Percentiles rank a stretch among this genome's conserved stretches.
Evolutionary conservation across 2,329 filamentous ascomycete genomes (phyloP).

Genomic region (Exophiala sideris): DNA sequence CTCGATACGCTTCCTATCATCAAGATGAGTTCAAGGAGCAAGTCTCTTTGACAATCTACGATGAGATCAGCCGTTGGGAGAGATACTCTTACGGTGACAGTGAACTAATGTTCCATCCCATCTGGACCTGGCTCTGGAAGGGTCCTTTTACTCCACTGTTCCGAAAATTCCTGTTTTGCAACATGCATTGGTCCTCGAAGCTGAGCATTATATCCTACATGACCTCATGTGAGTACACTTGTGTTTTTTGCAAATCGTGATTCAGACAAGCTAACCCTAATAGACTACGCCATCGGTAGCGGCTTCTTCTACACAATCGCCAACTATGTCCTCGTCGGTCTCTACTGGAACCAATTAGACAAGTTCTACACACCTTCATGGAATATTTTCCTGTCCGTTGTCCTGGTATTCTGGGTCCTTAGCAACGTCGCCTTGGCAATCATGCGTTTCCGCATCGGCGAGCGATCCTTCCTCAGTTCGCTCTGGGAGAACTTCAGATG

Average conservation of each 20-base stretch:
- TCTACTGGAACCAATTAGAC: conserved; percentile 63
- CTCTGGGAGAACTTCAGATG: conserved; percentile 61
- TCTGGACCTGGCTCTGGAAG: conserved; percentile 66
- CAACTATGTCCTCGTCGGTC: conserved; percentile 70
- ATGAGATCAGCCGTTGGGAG: conserved; percentile 79
- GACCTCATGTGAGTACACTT: conserved; percentile 33
- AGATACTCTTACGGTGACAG: conserved; percentile 83
- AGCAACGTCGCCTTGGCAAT: conserved; percentile 60
- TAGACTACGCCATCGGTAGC: conserved; percentile 63
- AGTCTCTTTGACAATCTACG: conserved; percentile 77
- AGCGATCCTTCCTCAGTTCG: conserved; percentile 49
- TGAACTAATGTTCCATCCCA: conserved; percentile 74
- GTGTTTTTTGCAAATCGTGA: conserved; percentile 50
- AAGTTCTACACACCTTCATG: conserved; percentile 66
- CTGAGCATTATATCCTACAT: conserved; percentile 68
- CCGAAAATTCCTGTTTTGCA: conserved; percentile 67
- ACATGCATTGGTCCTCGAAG: conserved; percentile 58
- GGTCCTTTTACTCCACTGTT: conserved; percentile 78
- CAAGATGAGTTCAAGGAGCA: conserved; percentile 71
- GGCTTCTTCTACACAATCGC: conserved; percentile 61
- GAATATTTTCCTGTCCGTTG: conserved; percentile 38
- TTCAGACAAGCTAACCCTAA: conserved; percentile 15
- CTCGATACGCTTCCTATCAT: conserved; percentile 68
- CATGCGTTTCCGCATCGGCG: conserved; percentile 60
- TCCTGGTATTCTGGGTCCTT: conserved; percentile 62